phyloP scores from a whole-genome alignment of 768 basidiomycete genomes.

The Neoboletus subvelutipes region DNA sequence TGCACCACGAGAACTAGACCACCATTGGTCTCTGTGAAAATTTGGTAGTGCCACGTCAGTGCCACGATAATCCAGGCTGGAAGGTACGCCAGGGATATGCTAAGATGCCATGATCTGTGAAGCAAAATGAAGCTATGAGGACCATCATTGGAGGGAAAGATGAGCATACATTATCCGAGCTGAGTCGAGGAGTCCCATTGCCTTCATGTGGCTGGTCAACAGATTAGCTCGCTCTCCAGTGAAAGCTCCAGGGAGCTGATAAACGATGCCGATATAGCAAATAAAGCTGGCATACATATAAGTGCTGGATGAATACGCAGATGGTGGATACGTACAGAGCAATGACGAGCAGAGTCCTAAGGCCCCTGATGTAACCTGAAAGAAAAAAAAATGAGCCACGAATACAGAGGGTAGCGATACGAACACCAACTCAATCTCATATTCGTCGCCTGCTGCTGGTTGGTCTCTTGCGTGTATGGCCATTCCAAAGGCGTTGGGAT shows the following conservation, averaged over 20 bases:
- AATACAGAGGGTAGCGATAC: background rate
- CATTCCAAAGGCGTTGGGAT: conserved; percentile 64
- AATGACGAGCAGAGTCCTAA: conserved; percentile 61
- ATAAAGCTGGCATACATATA: conserved; percentile 48
- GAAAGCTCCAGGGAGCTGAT: conserved; percentile 74
- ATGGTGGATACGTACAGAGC: conserved; percentile 50
- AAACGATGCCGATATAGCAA: conserved; percentile 69
- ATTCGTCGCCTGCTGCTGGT: conserved; percentile 54
- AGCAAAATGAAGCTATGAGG: background rate
- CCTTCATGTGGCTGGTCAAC: conserved; percentile 72
- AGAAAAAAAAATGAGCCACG: conserved; percentile 1
- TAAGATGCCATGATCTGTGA: conserved; percentile 60
- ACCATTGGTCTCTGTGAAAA: conserved; percentile 61
- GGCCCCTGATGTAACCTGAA: conserved; percentile 60
- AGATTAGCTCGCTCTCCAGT: conserved; percentile 62
- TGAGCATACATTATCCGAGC: conserved; percentile 57
- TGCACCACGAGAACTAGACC: conserved; percentile 64
- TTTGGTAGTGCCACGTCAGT: conserved; percentile 61
- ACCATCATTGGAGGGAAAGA: background rate
- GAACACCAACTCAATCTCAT: conserved; percentile 54
- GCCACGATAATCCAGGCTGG: conserved; percentile 74
- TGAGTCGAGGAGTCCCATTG: conserved; percentile 74
- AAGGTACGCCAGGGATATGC: conserved; percentile 64
- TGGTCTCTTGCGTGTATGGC: conserved; percentile 70
- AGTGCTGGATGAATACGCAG: background rate